Conservation (phyloP, 2,329 filamentous ascomycete genomes). For the Trichoderma asperellum region DNA sequence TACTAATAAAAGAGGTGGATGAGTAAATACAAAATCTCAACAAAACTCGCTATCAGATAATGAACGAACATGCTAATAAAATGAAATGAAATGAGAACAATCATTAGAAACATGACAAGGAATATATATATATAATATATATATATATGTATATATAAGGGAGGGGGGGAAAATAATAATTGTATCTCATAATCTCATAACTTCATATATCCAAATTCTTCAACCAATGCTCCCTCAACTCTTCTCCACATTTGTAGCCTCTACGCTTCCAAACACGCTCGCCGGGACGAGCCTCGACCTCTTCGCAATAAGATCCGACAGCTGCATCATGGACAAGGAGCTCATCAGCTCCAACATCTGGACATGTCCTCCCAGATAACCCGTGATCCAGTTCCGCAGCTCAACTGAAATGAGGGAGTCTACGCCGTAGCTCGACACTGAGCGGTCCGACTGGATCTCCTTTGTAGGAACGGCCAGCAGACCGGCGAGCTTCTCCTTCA, state of each 20-base stretch:
- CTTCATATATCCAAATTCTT: neutral
- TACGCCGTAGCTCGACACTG: conserved; percentile 27
- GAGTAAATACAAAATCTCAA: neutral
- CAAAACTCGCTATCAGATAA: neutral
- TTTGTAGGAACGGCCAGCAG: conserved; percentile 18
- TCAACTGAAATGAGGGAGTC: conserved; percentile 28
- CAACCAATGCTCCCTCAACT: neutral
- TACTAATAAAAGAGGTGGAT: neutral
- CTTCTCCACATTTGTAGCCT: neutral
- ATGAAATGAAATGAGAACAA: neutral
- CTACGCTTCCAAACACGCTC: conserved; percentile 12
- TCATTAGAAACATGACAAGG: neutral
- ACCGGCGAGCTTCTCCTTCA: conserved; percentile 27
- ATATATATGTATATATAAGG: no score
- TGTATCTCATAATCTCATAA: conserved; percentile 9
- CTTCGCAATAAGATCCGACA: conserved; percentile 25
- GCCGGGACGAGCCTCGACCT: conserved; percentile 26
- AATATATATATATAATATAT: neutral
- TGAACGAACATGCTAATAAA: no score
- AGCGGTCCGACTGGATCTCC: conserved; percentile 28
- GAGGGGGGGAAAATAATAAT: neutral
- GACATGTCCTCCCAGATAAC: conserved; percentile 18
- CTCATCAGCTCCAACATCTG: conserved; percentile 28
- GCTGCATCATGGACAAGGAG: conserved; percentile 25
- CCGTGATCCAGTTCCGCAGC: conserved; percentile 28